A percentile compares a stretch with the other conserved stretches of the same genome.
Evolutionary conservation across 352 stramenopile species (phyloP).

Genomic region (Phytophthora pisi): DNA sequence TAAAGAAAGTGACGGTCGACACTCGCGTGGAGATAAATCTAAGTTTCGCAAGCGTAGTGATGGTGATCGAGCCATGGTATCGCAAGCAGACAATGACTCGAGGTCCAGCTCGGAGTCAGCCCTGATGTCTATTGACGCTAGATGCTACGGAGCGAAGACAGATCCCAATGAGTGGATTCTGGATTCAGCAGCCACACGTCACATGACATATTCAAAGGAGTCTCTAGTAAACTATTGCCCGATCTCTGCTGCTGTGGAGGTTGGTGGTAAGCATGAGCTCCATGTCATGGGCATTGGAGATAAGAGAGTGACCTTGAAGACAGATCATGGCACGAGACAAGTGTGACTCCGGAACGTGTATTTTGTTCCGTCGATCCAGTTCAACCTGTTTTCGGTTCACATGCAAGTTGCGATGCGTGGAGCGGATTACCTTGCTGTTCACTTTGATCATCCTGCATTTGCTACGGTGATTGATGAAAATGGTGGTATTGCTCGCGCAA

Average conservation of each 20-base stretch:
- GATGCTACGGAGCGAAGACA: neutral
- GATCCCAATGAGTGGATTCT: constrained; percentile 1
- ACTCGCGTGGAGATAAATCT: too few relatives aligned
- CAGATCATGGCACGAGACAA: too few relatives aligned
- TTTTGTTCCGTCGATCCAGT: too few relatives aligned
- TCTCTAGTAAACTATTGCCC: constrained; percentile 6
- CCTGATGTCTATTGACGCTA: constrained; percentile 6
- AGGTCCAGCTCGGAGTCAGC: constrained; percentile 9
- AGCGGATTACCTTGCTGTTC: neutral
- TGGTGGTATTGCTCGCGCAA: neutral
- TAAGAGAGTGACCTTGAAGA: too few relatives aligned
- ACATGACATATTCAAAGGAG: constrained; percentile 9
- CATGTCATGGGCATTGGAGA: constrained; percentile 8
- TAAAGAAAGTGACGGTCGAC: too few relatives aligned
- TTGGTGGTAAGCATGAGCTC: constrained; percentile 8
- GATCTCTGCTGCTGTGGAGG: constrained; percentile 4
- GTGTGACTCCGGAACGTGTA: too few relatives aligned
- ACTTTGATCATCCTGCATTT: neutral
- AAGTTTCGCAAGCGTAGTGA: neutral
- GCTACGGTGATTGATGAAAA: neutral
- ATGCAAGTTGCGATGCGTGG: neutral
- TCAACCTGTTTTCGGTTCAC: too few relatives aligned
- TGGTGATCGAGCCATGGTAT: constrained; percentile 16
- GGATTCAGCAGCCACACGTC: constrained; percentile 8
- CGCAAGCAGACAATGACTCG: constrained; percentile 1